phyloP scores from a whole-genome alignment of 305 asterid species.

The Fraxinus baroniana region DNA sequence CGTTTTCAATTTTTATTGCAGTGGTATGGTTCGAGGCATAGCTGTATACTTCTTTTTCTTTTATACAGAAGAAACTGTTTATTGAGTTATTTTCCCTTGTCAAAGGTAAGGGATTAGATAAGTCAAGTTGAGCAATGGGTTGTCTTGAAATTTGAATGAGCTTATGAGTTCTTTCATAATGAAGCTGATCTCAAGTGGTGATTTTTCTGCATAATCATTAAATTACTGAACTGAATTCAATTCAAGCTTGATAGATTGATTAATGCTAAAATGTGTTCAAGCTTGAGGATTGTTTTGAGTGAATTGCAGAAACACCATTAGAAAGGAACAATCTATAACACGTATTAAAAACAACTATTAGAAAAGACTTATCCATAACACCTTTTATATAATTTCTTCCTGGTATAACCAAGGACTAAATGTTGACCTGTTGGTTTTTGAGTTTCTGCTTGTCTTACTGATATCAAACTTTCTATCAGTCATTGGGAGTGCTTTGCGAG shows the following conservation, averaged over 20 bases:
- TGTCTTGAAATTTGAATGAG: neutral
- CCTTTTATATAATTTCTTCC: neutral
- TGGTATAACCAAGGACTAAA: slow-evolving; percentile 10
- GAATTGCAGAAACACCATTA: neutral
- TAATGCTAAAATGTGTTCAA: neutral
- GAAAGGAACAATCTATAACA: neutral
- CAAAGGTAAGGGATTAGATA: neutral
- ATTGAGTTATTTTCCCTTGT: neutral
- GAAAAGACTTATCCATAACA: neutral
- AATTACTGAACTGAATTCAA: neutral
- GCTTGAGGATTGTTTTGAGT: neutral
- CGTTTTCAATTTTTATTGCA: slow-evolving; percentile 70
- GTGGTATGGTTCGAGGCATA: slow-evolving; percentile 57
- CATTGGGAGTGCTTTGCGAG: slow-evolving; percentile 89
- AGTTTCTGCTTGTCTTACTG: slow-evolving; percentile 16
- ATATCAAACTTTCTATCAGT: slow-evolving; percentile 43
- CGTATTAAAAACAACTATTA: neutral
- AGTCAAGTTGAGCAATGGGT: neutral
- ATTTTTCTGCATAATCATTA: neutral
- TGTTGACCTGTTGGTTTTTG: slow-evolving; percentile 13
- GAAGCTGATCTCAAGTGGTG: neutral
- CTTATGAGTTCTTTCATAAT: neutral
- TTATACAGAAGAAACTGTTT: neutral
- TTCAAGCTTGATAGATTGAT: neutral
- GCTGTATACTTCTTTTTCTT: slow-evolving; percentile 19